A percentile compares a stretch with the other conserved stretches of the same genome.
phyloP scores from a whole-genome alignment of 805 yeast genomes.

The Maudiozyma turicensis region DNA sequence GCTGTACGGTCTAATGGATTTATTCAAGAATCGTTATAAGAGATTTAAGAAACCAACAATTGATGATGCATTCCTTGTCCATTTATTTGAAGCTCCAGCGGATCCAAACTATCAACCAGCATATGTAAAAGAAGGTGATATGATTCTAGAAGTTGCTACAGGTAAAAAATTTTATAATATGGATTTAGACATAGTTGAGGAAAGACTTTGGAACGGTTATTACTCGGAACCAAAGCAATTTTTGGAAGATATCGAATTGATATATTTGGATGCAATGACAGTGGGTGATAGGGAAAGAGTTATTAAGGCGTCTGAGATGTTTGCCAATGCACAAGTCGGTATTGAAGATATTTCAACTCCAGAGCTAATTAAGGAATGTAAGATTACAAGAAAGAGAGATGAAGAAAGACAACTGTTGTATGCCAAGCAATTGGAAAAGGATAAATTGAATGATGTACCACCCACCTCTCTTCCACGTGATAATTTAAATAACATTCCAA shows the following conservation, averaged over 20 bases:
- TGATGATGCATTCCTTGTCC: constrained; percentile 64
- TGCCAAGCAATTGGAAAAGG: constrained; percentile 24
- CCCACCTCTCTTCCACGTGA: too few species aligned
- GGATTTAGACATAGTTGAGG: constrained; percentile 91
- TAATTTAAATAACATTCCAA: too few species aligned
- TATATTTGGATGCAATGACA: constrained; percentile 64
- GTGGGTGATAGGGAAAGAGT: constrained; percentile 77
- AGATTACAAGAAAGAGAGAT: constrained; percentile 60
- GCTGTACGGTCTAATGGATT: constrained; percentile 79
- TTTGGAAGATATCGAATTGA: constrained; percentile 73
- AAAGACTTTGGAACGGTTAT: constrained; percentile 92
- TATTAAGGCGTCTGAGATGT: constrained; percentile 82
- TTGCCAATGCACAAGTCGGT: constrained; percentile 91
- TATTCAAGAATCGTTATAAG: constrained; percentile 77
- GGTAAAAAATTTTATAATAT: constrained; percentile 72
- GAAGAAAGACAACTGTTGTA: constrained; percentile 36
- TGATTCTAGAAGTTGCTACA: constrained; percentile 72
- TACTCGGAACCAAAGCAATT: constrained; percentile 90
- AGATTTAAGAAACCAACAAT: constrained; percentile 84
- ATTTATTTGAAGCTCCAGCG: constrained; percentile 59
- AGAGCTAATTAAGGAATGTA: constrained; percentile 67
- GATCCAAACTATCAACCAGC: constrained; percentile 32
- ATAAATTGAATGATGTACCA: background rate
- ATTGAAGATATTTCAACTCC: constrained; percentile 78
- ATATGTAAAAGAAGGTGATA: constrained; percentile 50